Evolutionary conservation across 768 basidiomycete species (phyloP).

Genomic region (Holtermannia corniformis): DNA sequence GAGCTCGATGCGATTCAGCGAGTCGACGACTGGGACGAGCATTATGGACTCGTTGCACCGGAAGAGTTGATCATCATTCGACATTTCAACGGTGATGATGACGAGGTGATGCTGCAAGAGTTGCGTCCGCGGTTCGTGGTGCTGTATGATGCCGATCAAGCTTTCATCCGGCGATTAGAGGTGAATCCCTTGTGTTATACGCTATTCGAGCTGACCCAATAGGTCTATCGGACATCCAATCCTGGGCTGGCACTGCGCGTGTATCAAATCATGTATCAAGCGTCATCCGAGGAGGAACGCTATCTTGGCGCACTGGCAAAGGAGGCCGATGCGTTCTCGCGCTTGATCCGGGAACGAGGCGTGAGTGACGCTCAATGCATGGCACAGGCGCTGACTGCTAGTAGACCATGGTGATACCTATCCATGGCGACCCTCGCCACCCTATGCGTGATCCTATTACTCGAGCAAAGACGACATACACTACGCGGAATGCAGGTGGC

Average conservation of each 20-base stretch:
- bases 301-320: constrained; percentile 78
- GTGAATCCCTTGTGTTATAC: constrained; percentile 43
- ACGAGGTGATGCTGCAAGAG: constrained; percentile 78
- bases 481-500: constrained; percentile 78
- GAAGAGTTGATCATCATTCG: constrained; percentile 77
- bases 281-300: constrained; percentile 90
- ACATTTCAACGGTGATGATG: constrained; percentile 82
- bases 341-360: constrained; percentile 80
- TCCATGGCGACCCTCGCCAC: constrained; percentile 45
- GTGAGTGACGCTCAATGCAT: too few relatives aligned
- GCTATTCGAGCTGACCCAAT: constrained; percentile 2
- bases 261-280: constrained; percentile 90
- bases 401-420: constrained; percentile 81
- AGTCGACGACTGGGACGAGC: constrained; percentile 56
- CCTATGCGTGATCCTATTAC: constrained; percentile 35
- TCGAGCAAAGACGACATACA: constrained; percentile 47
- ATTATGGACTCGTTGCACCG: constrained; percentile 68
- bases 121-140: constrained; percentile 83
- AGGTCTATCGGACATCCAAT: constrained; percentile 80
- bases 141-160: constrained; percentile 89
- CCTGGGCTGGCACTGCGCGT: constrained; percentile 75
- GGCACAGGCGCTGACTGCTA: not conserved
- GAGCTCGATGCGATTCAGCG: not conserved
- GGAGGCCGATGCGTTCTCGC: constrained; percentile 90
- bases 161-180: constrained; percentile 86